phyloP scores from a whole-genome alignment of 768 basidiomycete species.

The Mrakia hoshinonis region DNA sequence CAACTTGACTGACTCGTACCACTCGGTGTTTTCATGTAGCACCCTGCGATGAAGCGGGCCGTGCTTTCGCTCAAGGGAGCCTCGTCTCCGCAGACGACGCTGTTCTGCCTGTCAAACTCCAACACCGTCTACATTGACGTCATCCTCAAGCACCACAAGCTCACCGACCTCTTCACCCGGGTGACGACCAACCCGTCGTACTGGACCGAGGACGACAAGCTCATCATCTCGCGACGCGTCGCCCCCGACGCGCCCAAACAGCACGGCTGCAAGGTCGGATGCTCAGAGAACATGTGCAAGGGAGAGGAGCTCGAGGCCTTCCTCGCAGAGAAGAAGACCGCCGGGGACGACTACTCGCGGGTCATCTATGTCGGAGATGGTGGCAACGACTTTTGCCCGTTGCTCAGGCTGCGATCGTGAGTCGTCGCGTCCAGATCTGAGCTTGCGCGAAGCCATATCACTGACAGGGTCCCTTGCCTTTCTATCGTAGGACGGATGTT shows the following conservation, averaged over 20 bases:
- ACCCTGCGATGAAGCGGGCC: conserved; percentile 92
- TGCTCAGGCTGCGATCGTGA: conserved; percentile 63
- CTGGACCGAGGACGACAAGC: conserved; percentile 53
- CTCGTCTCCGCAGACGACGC: conserved; percentile 57
- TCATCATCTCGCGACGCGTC: conserved; percentile 66
- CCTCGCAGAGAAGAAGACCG: conserved; percentile 51
- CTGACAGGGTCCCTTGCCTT: too few relatives aligned
- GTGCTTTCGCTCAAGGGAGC: conserved; percentile 64
- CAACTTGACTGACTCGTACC: background rate
- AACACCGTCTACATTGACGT: conserved; percentile 85
- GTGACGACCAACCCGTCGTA: conserved; percentile 88
- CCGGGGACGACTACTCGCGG: conserved; percentile 51
- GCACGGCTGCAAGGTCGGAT: conserved; percentile 76
- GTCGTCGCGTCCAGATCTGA: background rate
- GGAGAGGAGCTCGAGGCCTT: conserved; percentile 89
- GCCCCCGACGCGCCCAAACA: conserved; percentile 62
- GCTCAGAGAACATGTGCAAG: conserved; percentile 97
- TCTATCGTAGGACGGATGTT: conserved; percentile 59
- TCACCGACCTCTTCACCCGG: conserved; percentile 64
- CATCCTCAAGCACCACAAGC: conserved; percentile 73
- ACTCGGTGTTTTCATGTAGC: conserved; percentile 47
- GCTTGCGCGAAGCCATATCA: too few relatives aligned
- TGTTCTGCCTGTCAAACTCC: conserved; percentile 88
- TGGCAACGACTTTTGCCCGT: conserved; percentile 88
- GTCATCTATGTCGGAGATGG: conserved; percentile 91